Percentiles rank a stretch among this genome's conserved stretches.
Evolutionary conservation across 2,329 filamentous ascomycete genomes (phyloP).

Genomic region (Pleomassaria siparia): DNA sequence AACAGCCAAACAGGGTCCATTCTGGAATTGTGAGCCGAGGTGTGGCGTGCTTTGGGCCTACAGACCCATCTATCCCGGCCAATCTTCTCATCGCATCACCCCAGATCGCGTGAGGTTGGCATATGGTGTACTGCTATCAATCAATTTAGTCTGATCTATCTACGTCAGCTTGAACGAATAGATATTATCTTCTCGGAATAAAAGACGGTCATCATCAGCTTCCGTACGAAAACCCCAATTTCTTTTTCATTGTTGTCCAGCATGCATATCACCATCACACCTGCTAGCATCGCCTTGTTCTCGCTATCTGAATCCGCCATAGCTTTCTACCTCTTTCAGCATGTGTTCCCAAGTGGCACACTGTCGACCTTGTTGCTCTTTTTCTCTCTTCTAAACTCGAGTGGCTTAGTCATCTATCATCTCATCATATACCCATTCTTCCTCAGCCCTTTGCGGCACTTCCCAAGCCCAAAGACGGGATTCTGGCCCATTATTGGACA

Average conservation of each 20-base stretch:
- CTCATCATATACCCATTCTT: slow-evolving; percentile 42
- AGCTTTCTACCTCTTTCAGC: slow-evolving; percentile 23
- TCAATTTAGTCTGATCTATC: too few species aligned
- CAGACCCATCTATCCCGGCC: background rate
- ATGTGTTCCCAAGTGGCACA: slow-evolving; percentile 13
- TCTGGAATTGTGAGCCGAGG: slow-evolving; percentile 1
- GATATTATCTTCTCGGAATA: too few species aligned
- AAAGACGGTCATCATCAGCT: too few species aligned
- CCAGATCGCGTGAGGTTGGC: too few species aligned
- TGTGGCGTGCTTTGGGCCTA: background rate
- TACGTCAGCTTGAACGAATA: too few species aligned
- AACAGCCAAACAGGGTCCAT: slow-evolving; percentile 2
- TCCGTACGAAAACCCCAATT: too few species aligned
- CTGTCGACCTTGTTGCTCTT: slow-evolving; percentile 20
- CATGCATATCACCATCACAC: background rate
- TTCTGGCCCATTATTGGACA: slow-evolving; percentile 41
- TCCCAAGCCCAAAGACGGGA: slow-evolving; percentile 33
- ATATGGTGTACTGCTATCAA: too few species aligned
- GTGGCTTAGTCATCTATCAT: slow-evolving; percentile 18
- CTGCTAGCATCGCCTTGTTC: slow-evolving; percentile 15
- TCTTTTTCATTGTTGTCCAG: background rate
- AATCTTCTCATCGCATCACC: too few species aligned
- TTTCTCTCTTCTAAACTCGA: slow-evolving; percentile 19
- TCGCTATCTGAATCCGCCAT: slow-evolving; percentile 22
- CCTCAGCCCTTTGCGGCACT: slow-evolving; percentile 37